A percentile compares a stretch with the other conserved stretches of the same genome.
Conservation (phyloP, 805 yeast species). For the Candida coleopterorum region DNA sequence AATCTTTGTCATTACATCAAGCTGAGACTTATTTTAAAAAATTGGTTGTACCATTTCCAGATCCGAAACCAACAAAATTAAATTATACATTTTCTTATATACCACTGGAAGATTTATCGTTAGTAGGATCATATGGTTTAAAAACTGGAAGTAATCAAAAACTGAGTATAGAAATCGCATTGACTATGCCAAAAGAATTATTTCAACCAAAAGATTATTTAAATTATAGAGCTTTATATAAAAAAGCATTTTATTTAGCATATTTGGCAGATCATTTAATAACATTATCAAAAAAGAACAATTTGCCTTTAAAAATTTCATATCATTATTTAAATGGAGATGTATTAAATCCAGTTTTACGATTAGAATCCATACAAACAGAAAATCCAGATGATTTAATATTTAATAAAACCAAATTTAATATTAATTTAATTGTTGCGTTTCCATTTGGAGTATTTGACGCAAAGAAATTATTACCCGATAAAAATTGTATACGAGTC, state of each 20-base stretch:
- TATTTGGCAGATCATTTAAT: slow-evolving; percentile 65
- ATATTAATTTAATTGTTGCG: slow-evolving; percentile 69
- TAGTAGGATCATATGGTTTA: slow-evolving; percentile 87
- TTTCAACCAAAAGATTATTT: slow-evolving; percentile 86
- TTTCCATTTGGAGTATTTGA: slow-evolving; percentile 71
- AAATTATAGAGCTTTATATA: slow-evolving; percentile 85
- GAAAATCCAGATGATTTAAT: slow-evolving; percentile 46
- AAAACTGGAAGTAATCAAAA: slow-evolving; percentile 73
- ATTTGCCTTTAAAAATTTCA: slow-evolving; percentile 54
- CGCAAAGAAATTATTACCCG: slow-evolving; percentile 68
- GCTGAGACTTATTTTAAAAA: slow-evolving; percentile 54
- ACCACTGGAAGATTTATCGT: slow-evolving; percentile 68
- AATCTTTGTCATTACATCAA: slow-evolving; percentile 49
- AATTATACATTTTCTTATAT: slow-evolving; percentile 68
- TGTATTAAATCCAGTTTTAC: slow-evolving; percentile 67
- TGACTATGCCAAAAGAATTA: slow-evolving; percentile 72
- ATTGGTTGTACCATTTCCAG: slow-evolving; percentile 77
- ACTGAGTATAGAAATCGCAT: slow-evolving; percentile 68
- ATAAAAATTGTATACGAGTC: slow-evolving; percentile 76
- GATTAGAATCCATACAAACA: slow-evolving; percentile 51
- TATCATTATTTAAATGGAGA: slow-evolving; percentile 76
- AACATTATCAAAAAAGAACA: slow-evolving; percentile 46
- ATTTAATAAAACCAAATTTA: slow-evolving; percentile 63
- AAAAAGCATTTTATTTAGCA: slow-evolving; percentile 83
- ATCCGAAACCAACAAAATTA: slow-evolving; percentile 74